Percentiles rank a stretch among this genome's conserved stretches.
phyloP scores from a whole-genome alignment of 257 asterid genomes.

The Penstemon newberryi region DNA sequence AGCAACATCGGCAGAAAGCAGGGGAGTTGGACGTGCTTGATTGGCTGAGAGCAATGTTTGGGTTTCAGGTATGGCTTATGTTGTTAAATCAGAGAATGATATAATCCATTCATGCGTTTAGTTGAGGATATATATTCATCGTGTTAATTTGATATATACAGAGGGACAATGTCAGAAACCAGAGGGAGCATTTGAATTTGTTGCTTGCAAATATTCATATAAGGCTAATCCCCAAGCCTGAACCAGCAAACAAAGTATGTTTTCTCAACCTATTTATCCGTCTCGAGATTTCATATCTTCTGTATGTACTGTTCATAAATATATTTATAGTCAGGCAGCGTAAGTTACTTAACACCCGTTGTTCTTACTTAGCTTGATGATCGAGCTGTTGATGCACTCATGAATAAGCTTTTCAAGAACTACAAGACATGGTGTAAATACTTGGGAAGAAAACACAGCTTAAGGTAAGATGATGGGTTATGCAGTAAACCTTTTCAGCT shows the following conservation, averaged over 20 bases:
- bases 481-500: neutral
- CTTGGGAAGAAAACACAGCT: conserved; percentile 92
- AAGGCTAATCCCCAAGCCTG: conserved; percentile 90
- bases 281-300: conserved; percentile 17
- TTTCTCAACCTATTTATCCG: conserved; percentile 20
- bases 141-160: conserved; percentile 40
- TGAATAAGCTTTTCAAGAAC: conserved; percentile 92
- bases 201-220: conserved; percentile 85
- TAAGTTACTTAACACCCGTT: conserved; percentile 24
- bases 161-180: conserved; percentile 95
- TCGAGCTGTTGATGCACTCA: conserved; percentile 91
- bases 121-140: conserved; percentile 24
- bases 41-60: conserved; percentile 98
- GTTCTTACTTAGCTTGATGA: conserved; percentile 71
- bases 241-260: conserved; percentile 74
- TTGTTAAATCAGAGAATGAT: conserved; percentile 31
- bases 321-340: conserved; percentile 23
- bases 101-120: conserved; percentile 20
- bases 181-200: conserved; percentile 87
- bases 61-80: conserved; percentile 78
- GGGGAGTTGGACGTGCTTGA: conserved; percentile 94
- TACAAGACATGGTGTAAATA: conserved; percentile 98
- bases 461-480: conserved; percentile 56
- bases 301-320: neutral
- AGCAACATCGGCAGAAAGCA: conserved; percentile 74